Evolutionary conservation across 2,329 filamentous ascomycete genomes (phyloP), one percentile per base, ranked within the genome.

Genomic region (Trichoderma guizhouense): DNA sequence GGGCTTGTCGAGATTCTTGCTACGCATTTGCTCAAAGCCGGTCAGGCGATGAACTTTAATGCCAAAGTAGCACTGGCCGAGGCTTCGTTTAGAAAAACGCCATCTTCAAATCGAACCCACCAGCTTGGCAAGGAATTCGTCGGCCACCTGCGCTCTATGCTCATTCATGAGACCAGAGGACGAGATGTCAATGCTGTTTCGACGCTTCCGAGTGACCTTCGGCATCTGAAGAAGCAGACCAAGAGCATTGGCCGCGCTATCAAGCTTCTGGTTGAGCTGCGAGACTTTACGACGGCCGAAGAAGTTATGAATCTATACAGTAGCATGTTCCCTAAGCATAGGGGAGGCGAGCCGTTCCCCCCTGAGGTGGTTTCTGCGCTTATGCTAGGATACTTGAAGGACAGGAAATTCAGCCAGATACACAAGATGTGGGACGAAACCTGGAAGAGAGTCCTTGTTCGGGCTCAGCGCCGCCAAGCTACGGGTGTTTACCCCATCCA

Each of bases 391-490:
- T 87, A 92, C 77, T 82, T 89, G 57, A 83, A 85, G 66, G 86
- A 90, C 21, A 81, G 84, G 51, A 85, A 90, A 26, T 87, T 89
- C 74, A 83, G 86, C 6, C 85, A 88, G 66, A 89, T 95, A 24
- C 86, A 89, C 73, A 80, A 86, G 60, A 90, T 88, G 65, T 97
- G 94, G 93, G 75, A 86, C 1, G 79, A 90, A 30, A 86, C 90
- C 2, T 85, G 91, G 71, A 76, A 83, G 6, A 85, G 86, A 73
- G 88, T 87, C 1, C 81, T 85, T 69, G 80, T 83, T 47, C 80
- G 61, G 36, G 76, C 75, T 69, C 74, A 69, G 34, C 78, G 75
- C 51, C 74, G 69, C 21, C 73, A 71, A 15, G 75, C 76, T 7
- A 66, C 74, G 4, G 73, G 74, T 28, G 75, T 88, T 57, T 83